Conservation (phyloP, 345 rosid species). For the thale cress (Arabidopsis thaliana) region TAIR10.1 NC_003070.9:722001-722500, state of each 20-base stretch:
- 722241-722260: constrained; percentile 92
- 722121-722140: constrained; percentile 97
- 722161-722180: constrained; percentile 75
- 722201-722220: constrained; percentile 88
- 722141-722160: constrained; percentile 88
- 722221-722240: constrained; percentile 81
- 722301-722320: constrained; percentile 59
- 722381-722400: constrained; percentile 88
- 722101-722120: constrained; percentile 65
- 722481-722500: constrained; percentile 87
- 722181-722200: constrained; percentile 93
- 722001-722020: constrained; percentile 70
- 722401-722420: constrained; percentile 95
- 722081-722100: constrained; percentile 34
- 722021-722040: constrained; percentile 24
- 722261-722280: constrained; percentile 73
- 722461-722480: constrained; percentile 83
- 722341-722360: constrained; percentile 66
- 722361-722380: constrained; percentile 96
- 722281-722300: constrained; percentile 63
- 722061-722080: constrained; percentile 26
- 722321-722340: constrained; percentile 48
- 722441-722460: constrained; percentile 87
- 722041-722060: constrained; percentile 44
- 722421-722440: constrained; percentile 96